These are phyloP conservation scores for Pestalotiopsis sp. DNA, from an alignment of 2,329 filamentous ascomycete genomes.

Conservation along the genomic window DNA sequence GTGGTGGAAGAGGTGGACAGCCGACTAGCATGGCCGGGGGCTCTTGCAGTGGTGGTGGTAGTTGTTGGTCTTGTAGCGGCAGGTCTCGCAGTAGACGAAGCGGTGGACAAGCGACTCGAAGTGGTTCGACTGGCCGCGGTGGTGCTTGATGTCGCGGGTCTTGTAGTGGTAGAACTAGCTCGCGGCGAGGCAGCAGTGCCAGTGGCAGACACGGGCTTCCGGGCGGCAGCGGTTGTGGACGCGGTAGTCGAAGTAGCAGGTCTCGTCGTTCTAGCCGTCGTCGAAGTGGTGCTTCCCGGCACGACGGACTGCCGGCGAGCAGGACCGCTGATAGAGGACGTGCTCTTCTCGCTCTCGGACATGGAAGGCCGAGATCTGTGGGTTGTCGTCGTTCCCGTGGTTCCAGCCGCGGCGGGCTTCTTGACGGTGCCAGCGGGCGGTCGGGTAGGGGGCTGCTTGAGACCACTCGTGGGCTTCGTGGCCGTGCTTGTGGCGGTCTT, in stretches of 20 bases:
- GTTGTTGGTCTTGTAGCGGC: slow-evolving; percentile 38
- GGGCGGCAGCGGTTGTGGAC: slow-evolving; percentile 33
- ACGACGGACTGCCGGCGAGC: slow-evolving; percentile 48
- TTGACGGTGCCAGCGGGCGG: slow-evolving; percentile 42
- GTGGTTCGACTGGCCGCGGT: slow-evolving; percentile 27
- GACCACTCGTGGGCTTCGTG: slow-evolving; percentile 39
- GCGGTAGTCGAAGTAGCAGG: slow-evolving; percentile 33
- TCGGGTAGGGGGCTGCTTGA: slow-evolving; percentile 53
- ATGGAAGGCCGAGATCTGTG: slow-evolving; percentile 52
- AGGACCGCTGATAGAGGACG: slow-evolving; percentile 39
- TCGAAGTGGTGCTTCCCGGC: slow-evolving; percentile 36
- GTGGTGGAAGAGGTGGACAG: slow-evolving; percentile 36
- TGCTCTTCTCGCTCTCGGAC: slow-evolving; percentile 53
- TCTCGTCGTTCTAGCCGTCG: slow-evolving; percentile 35
- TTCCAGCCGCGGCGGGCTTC: slow-evolving; percentile 30
- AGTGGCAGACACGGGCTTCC: slow-evolving; percentile 28
- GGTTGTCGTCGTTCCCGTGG: slow-evolving; percentile 36
- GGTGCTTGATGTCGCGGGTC: slow-evolving; percentile 40
- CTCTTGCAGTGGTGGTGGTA: slow-evolving; percentile 38
- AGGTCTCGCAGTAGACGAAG: slow-evolving; percentile 34
- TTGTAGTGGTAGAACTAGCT: slow-evolving; percentile 34
- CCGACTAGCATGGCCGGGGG: slow-evolving; percentile 45
- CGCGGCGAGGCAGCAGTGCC: slow-evolving; percentile 31
- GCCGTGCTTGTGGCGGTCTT: slow-evolving; percentile 32
- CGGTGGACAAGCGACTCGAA: slow-evolving; percentile 17